A percentile compares a stretch with the other conserved stretches of the same genome.
These are phyloP conservation scores for Geranomyces variabilis DNA, from an alignment of 192 early-diverging fungal species.

Conservation along the genomic window DNA sequence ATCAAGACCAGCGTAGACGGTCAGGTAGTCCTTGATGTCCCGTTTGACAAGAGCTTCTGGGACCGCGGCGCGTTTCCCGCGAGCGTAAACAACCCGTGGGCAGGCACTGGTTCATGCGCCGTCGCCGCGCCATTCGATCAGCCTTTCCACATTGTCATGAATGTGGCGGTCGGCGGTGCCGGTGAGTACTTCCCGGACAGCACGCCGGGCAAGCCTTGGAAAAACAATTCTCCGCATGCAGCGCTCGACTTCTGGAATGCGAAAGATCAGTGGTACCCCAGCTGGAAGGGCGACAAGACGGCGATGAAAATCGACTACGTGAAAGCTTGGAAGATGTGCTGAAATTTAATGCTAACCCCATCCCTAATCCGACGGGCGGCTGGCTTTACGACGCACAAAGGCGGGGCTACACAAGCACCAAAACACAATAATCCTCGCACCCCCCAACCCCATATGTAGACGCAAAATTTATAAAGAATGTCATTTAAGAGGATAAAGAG, in stretches of 20 bases:
- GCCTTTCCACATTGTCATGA: constrained; percentile 55
- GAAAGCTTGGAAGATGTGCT: constrained; percentile 43
- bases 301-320: constrained; percentile 43
- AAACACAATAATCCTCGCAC: too few species aligned
- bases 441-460: too few species aligned
- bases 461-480: too few species aligned
- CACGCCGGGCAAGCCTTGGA: constrained; percentile 58
- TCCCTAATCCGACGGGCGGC: too few species aligned
- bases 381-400: too few species aligned
- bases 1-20: constrained; percentile 64
- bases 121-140: constrained; percentile 66
- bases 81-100: constrained; percentile 59
- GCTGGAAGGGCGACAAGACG: constrained; percentile 50
- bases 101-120: constrained; percentile 22
- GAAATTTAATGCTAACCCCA: too few species aligned
- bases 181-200: constrained; percentile 61
- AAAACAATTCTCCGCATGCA: constrained; percentile 47
- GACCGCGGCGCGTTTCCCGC: constrained; percentile 54
- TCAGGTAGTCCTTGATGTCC: constrained; percentile 54
- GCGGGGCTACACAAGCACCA: too few species aligned
- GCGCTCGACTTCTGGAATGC: constrained; percentile 57
- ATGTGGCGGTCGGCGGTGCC: constrained; percentile 64
- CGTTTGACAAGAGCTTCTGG: constrained; percentile 52
- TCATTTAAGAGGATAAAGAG: too few species aligned
- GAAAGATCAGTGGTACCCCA: constrained; percentile 53